Conservation (phyloP, 2,329 filamentous ascomycete genomes). For the Monilinia vaccinii-corymbosi region DNA sequence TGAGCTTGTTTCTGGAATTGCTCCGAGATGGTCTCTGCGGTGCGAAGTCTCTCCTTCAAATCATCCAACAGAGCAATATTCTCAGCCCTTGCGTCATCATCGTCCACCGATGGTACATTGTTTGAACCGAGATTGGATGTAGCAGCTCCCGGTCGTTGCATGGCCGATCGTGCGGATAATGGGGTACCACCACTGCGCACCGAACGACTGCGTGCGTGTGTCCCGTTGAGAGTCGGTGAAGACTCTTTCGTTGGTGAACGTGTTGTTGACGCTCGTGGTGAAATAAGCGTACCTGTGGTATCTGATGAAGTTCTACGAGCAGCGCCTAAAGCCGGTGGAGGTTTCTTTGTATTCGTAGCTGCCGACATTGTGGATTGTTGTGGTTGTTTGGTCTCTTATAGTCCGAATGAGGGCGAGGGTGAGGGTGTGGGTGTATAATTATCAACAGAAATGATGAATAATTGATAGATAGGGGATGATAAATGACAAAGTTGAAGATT, state of each 20-base stretch:
- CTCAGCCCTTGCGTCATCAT: conserved; percentile 71
- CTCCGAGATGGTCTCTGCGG: conserved; percentile 68
- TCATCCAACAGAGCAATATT: conserved; percentile 73
- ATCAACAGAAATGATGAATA: neutral
- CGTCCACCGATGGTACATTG: conserved; percentile 37
- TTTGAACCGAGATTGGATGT: conserved; percentile 26
- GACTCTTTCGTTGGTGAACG: conserved; percentile 25
- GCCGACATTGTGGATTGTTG: conserved; percentile 32
- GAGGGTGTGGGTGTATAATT: no score
- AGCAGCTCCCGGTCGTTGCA: conserved; percentile 43
- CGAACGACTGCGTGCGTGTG: conserved; percentile 52
- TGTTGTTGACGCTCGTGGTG: conserved; percentile 15
- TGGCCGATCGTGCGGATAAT: conserved; percentile 64
- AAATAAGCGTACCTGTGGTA: conserved; percentile 13
- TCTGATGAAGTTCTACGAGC: conserved; percentile 27
- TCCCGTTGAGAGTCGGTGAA: conserved; percentile 22
- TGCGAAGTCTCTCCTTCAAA: conserved; percentile 71
- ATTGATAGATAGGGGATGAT: neutral
- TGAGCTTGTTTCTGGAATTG: conserved; percentile 77
- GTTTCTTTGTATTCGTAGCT: conserved; percentile 36
- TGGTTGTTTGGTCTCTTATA: neutral
- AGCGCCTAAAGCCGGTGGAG: conserved; percentile 20
- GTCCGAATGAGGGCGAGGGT: neutral
- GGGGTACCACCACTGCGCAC: conserved; percentile 53
- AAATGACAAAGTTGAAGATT: no score